These are phyloP conservation scores for Zygoascus bituminiphila DNA, from an alignment of 805 yeast genomes.

Conservation along the genomic window DNA sequence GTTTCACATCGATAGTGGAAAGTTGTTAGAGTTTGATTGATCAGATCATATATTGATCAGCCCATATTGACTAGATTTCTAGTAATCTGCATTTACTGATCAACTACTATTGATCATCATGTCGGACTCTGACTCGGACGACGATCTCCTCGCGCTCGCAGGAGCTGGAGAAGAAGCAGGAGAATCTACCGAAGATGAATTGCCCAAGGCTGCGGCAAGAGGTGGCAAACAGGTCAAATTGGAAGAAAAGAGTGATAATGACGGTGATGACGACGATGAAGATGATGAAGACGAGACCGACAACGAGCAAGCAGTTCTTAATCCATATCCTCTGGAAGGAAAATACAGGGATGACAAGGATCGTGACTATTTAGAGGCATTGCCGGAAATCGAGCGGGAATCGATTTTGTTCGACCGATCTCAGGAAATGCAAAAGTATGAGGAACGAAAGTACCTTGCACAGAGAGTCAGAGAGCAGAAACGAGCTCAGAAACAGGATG, in stretches of 20 bases:
- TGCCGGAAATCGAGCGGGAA: conserved; percentile 93
- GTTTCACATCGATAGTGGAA: too few relatives aligned
- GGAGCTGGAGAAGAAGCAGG: conserved; percentile 43
- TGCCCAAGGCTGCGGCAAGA: neutral
- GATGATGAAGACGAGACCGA: conserved; percentile 29
- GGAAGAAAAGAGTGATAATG: conserved; percentile 27
- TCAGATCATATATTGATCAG: too few relatives aligned
- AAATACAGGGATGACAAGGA: conserved; percentile 81
- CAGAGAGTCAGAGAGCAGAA: conserved; percentile 54
- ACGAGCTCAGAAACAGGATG: conserved; percentile 22
- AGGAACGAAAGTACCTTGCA: conserved; percentile 75
- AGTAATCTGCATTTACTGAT: neutral
- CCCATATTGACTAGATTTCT: neutral
- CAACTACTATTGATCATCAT: conserved; percentile 27
- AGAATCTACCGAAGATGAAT: conserved; percentile 16
- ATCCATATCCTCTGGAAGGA: conserved; percentile 92
- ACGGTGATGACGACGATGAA: conserved; percentile 31
- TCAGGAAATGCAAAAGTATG: conserved; percentile 81
- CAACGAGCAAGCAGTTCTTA: conserved; percentile 29
- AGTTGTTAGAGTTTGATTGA: too few relatives aligned
- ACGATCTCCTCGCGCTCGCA: conserved; percentile 92
- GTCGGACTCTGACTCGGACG: conserved; percentile 67
- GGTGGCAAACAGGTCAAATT: conserved; percentile 21
- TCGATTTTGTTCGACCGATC: conserved; percentile 84
- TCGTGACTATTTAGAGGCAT: conserved; percentile 47